Evolutionary conservation across 2,329 filamentous ascomycete species (phyloP).

Genomic region (Aureobasidium pullulans): DNA sequence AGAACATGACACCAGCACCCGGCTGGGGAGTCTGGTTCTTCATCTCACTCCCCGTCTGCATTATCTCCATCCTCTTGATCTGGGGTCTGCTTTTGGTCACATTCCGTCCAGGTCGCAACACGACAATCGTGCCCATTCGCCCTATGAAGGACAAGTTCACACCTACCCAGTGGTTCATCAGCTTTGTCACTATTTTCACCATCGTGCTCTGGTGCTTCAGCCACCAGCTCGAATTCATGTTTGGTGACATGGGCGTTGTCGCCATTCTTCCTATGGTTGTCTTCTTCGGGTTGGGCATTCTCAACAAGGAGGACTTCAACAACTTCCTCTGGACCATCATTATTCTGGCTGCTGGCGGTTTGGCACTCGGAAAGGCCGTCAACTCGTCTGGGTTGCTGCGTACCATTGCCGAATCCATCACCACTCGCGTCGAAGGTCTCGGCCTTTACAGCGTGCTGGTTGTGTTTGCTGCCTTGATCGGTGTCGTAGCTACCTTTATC

Average conservation of each 20-base stretch:
- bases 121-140: slow-evolving; percentile 84
- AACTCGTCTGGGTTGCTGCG: slow-evolving; percentile 87
- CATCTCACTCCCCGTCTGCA: slow-evolving; percentile 83
- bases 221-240: slow-evolving; percentile 77
- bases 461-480: slow-evolving; percentile 74
- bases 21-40: slow-evolving; percentile 98
- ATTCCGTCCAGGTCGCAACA: slow-evolving; percentile 78
- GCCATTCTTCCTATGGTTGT: slow-evolving; percentile 92
- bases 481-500: slow-evolving; percentile 95
- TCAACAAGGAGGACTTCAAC: slow-evolving; percentile 99
- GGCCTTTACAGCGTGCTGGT: slow-evolving; percentile 80
- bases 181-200: slow-evolving; percentile 70
- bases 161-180: slow-evolving; percentile 89
- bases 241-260: slow-evolving; percentile 97
- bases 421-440: slow-evolving; percentile 63
- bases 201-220: slow-evolving; percentile 89
- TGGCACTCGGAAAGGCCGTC: slow-evolving; percentile 89
- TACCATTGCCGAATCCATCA: slow-evolving; percentile 75
- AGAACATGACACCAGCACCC: slow-evolving; percentile 87
- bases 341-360: slow-evolving; percentile 87
- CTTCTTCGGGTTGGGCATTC: slow-evolving; percentile 92
- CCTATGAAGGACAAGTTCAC: slow-evolving; percentile 83
- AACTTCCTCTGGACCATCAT: slow-evolving; percentile 99
- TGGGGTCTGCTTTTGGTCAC: slow-evolving; percentile 80
- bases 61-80: slow-evolving; percentile 79